Percentiles rank a stretch among this genome's conserved stretches.
Evolutionary conservation across 345 rosid species (phyloP).

Genomic region (Raphanus raphanistrum): DNA sequence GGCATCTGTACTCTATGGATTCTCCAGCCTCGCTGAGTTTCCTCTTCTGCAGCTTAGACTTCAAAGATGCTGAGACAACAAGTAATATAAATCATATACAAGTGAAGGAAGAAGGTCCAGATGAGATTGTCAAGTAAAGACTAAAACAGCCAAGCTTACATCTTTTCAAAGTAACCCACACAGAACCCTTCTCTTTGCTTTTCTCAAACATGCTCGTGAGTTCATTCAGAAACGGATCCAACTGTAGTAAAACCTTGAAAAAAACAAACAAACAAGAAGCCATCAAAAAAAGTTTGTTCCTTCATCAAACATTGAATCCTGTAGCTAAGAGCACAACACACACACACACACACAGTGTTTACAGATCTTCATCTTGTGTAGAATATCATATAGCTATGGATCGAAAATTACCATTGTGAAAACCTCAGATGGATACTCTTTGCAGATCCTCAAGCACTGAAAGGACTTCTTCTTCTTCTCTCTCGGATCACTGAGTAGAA

Average conservation of each 20-base stretch:
- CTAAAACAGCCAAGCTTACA: slow-evolving; percentile 44
- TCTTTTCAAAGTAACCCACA: slow-evolving; percentile 95
- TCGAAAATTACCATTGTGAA: slow-evolving; percentile 34
- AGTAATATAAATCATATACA: not conserved
- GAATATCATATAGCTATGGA: not conserved
- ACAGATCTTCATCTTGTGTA: not conserved
- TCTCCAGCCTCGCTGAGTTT: slow-evolving; percentile 61
- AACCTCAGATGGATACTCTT: not conserved
- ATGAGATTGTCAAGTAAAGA: not conserved
- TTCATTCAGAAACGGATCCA: slow-evolving; percentile 88
- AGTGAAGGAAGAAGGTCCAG: not conserved
- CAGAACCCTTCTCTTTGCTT: slow-evolving; percentile 74
- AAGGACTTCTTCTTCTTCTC: not conserved
- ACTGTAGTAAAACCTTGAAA: slow-evolving; percentile 67
- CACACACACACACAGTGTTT: not conserved
- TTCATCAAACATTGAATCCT: not conserved
- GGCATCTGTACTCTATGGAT: slow-evolving; percentile 77
- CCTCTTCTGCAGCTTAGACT: slow-evolving; percentile 75
- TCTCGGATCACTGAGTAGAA: slow-evolving; percentile 13
- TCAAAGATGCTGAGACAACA: slow-evolving; percentile 60
- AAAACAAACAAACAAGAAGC: not conserved
- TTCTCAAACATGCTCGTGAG: slow-evolving; percentile 87
- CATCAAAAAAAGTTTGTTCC: not conserved
- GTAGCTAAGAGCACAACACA: too few species aligned
- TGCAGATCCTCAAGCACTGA: slow-evolving; percentile 22